Base-by-base conservation (phyloP, 2,329 filamentous ascomycete genomes). In the Fusarium papillatum region DNA sequence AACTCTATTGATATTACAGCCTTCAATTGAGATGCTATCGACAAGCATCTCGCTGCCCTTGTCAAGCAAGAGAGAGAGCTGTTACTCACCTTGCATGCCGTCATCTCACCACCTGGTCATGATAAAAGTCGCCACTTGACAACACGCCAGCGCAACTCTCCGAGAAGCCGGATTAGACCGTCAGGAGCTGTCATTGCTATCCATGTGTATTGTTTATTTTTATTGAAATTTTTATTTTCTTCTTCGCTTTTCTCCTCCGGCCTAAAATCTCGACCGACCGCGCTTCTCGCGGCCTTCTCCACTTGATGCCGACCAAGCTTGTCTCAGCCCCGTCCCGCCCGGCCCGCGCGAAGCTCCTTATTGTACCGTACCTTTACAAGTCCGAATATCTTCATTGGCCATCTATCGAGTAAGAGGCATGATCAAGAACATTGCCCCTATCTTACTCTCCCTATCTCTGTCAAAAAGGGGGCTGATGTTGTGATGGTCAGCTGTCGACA, bases 251-350 rank as follows among this genome's bases (percentile, higher is more conserved):
- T 41, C 60, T 69, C 62, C 41, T 64, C 53, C 19, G 26, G 62
- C 41, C 59, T 72, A 67, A 73, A 73, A 36, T 22, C 48, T 57
- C 53, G 50, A 68, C 69, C 62, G 50, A 38, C 48, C 38, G 64
- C 70, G 63, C 74, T 72, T 70, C 55, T 48, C 55, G 60, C 67
- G 68, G 70, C 73, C 59, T 61, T 38, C 67, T 59, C 74, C 74
- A 75, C 74, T 67, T 67, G 74, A 72, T 62, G 68, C 74, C 74
- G 71, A 69, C 74, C 71, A 34, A 63, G 66, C 63, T 68, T 72
- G 74, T 76, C 74, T 76, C 74, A 76, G 74, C 68, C 68, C 65
- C 39, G 57, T 53, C 62, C 50, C 50, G n/a, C 38, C 29, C 55
- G 50, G 64, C 29, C 39, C 29, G 22, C 50, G 26, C 38, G 61